Evolutionary conservation across 768 basidiomycete genomes (phyloP).

Genomic region (Phylloporus sp.): DNA sequence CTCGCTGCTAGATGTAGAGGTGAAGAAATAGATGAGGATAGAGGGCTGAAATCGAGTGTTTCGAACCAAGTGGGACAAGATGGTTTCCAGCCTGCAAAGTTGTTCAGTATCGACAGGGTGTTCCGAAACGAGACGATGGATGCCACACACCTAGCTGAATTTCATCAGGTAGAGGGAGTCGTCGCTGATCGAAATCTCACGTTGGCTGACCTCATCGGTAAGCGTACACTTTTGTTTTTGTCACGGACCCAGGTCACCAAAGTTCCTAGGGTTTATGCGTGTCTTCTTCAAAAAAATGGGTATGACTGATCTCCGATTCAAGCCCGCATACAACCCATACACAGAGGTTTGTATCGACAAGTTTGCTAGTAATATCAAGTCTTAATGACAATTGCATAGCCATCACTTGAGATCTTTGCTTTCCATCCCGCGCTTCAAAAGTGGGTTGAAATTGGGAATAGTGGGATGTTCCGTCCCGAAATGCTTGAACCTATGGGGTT

Average conservation of each 20-base stretch:
- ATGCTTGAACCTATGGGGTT: constrained; percentile 99
- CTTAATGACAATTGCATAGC: constrained; percentile 41
- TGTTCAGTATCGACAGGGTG: constrained; percentile 97
- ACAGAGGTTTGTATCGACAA: constrained; percentile 62
- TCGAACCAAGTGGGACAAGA: constrained; percentile 38
- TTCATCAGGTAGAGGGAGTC: constrained; percentile 99
- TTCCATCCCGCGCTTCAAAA: constrained; percentile 92
- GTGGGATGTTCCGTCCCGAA: constrained; percentile 99
- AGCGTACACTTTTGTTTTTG: constrained; percentile 12
- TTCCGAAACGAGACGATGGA: constrained; percentile 99
- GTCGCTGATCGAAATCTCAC: constrained; percentile 93
- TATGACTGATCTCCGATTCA: constrained; percentile 90
- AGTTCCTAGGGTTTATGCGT: constrained; percentile 83
- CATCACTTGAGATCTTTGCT: constrained; percentile 96
- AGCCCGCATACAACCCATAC: constrained; percentile 98
- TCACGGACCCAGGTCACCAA: neutral
- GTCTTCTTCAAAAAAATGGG: constrained; percentile 99
- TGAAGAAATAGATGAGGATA: constrained; percentile 39
- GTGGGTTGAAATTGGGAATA: constrained; percentile 99
- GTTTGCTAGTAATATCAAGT: neutral
- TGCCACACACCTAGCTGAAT: constrained; percentile 97
- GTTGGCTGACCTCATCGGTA: constrained; percentile 92
- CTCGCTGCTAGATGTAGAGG: constrained; percentile 82
- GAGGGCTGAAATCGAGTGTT: constrained; percentile 3
- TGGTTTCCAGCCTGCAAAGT: constrained; percentile 86